Evolutionary conservation across 345 rosid species (phyloP).

Genomic region (Hibiscus tridactylites): DNA sequence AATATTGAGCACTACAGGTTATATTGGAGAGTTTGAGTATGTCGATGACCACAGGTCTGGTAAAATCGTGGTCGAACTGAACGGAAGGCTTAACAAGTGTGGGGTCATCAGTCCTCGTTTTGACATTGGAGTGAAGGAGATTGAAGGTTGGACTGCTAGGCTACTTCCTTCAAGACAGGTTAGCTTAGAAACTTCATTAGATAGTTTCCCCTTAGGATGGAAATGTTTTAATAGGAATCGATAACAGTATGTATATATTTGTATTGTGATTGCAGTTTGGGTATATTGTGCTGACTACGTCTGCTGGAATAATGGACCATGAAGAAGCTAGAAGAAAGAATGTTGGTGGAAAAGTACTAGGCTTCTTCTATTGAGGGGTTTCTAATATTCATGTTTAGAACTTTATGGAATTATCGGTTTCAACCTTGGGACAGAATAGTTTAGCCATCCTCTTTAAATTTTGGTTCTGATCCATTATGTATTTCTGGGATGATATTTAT

Average conservation of each 20-base stretch:
- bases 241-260: not conserved
- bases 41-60: not conserved
- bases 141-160: not conserved
- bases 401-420: not conserved
- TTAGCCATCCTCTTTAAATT: not conserved
- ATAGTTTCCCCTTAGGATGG: too few relatives aligned
- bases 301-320: not conserved
- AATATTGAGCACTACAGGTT: not conserved
- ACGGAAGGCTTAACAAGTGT: not conserved
- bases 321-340: not conserved
- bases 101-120: not conserved
- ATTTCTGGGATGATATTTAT: not conserved
- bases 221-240: too few relatives aligned
- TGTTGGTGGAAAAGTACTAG: not conserved
- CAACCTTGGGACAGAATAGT: not conserved
- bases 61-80: not conserved
- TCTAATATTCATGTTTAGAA: not conserved
- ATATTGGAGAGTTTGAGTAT: not conserved
- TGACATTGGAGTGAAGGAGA: not conserved
- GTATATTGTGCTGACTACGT: not conserved
- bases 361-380: not conserved
- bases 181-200: not conserved
- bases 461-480: not conserved
- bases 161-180: not conserved
- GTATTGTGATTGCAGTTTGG: not conserved